A percentile compares a stretch with the other conserved stretches of the same genome.
Evolutionary conservation across 306 rosid species (phyloP).

Genomic region (Benincasa hispida): DNA sequence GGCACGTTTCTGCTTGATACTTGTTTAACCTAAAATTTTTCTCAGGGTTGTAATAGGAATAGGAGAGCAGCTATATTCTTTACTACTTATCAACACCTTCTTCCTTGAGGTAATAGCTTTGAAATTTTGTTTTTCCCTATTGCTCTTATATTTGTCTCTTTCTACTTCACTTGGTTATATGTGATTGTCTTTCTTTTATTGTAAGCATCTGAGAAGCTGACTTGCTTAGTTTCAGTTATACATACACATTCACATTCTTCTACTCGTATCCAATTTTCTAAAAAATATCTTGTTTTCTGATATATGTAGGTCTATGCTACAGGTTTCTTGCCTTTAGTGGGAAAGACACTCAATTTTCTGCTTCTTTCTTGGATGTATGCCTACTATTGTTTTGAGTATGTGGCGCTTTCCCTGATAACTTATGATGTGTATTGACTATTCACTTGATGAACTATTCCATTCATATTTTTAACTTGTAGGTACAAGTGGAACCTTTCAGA

Average conservation of each 20-base stretch:
- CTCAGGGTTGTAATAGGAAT: constrained; percentile 71
- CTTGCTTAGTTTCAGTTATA: constrained; percentile 4
- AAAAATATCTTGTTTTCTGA: constrained; percentile 17
- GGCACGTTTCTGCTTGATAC: constrained; percentile 9
- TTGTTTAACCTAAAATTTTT: background rate
- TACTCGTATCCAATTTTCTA: background rate
- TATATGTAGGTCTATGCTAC: constrained; percentile 59
- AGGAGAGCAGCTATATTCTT: constrained; percentile 65
- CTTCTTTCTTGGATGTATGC: constrained; percentile 98
- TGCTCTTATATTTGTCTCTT: background rate
- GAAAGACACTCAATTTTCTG: constrained; percentile 63
- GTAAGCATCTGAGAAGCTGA: background rate
- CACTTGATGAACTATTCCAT: constrained; percentile 7
- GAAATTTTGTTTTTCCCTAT: background rate
- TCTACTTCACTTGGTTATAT: background rate
- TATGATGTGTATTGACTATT: constrained; percentile 8
- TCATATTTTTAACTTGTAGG: constrained; percentile 23
- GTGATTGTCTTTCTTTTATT: background rate
- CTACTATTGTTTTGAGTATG: constrained; percentile 94
- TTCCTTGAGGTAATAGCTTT: constrained; percentile 59
- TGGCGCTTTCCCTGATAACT: constrained; percentile 17
- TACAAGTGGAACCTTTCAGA: constrained; percentile 87
- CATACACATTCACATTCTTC: background rate
- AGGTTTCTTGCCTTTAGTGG: constrained; percentile 69
- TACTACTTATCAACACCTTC: constrained; percentile 64